These are phyloP conservation scores for Pseudocercospora fijiensis DNA, from an alignment of 2,329 filamentous ascomycete genomes.

Conservation along the genomic window DNA sequence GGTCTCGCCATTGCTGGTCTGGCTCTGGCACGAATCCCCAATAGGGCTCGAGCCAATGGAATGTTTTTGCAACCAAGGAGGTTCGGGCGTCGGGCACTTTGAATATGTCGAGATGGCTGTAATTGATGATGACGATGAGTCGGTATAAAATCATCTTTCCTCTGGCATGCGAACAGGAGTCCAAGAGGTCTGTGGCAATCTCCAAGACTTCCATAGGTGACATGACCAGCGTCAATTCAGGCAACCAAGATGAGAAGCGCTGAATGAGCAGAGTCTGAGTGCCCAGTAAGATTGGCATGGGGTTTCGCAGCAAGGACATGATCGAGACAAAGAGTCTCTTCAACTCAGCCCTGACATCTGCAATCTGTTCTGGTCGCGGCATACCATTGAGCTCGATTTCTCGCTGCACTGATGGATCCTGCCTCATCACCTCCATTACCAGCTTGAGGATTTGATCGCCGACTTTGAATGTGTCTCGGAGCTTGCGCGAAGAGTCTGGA, in stretches of 20 bases:
- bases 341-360: constrained; percentile 78
- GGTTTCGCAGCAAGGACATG: constrained; percentile 84
- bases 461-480: constrained; percentile 92
- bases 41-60: constrained; percentile 87
- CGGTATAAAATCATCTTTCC: constrained; percentile 92
- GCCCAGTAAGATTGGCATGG: constrained; percentile 80
- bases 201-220: constrained; percentile 82
- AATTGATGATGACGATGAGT: constrained; percentile 87
- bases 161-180: constrained; percentile 81
- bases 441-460: constrained; percentile 91
- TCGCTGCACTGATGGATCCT: constrained; percentile 47
- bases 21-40: constrained; percentile 74
- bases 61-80: constrained; percentile 60
- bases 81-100: constrained; percentile 71
- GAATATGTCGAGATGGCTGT: constrained; percentile 79
- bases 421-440: constrained; percentile 81
- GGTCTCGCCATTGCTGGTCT: constrained; percentile 84
- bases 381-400: constrained; percentile 15
- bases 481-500: constrained; percentile 74
- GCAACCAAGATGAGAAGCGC: constrained; percentile 96
- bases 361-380: constrained; percentile 47
- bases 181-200: constrained; percentile 89
- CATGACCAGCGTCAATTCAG: constrained; percentile 76
- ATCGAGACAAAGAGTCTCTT: constrained; percentile 86
- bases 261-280: constrained; percentile 94